Evolutionary conservation across 306 rosid genomes (phyloP).

Genomic region (Vigna unguiculata): DNA sequence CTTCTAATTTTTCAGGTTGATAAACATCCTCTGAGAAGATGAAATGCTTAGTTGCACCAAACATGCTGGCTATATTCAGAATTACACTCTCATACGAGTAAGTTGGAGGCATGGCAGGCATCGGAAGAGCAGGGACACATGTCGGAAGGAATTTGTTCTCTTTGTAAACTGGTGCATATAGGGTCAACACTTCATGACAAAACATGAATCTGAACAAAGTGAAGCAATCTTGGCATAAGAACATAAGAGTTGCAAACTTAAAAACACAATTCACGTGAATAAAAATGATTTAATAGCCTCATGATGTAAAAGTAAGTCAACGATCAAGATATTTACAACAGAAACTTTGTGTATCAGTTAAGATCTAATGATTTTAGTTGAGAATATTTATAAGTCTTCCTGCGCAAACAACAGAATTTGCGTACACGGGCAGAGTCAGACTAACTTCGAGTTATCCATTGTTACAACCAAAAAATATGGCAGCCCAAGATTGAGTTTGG

Average conservation of each 20-base stretch:
- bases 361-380: background rate
- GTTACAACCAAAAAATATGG: background rate
- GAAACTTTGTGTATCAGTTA: background rate
- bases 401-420: background rate
- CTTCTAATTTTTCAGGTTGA: constrained; percentile 48
- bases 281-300: constrained; percentile 12
- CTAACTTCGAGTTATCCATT: background rate
- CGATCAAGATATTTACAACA: background rate
- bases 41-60: constrained; percentile 69
- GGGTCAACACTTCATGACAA: constrained; percentile 68
- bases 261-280: background rate
- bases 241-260: background rate
- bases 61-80: constrained; percentile 62
- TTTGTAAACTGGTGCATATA: constrained; percentile 64
- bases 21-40: constrained; percentile 54
- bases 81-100: constrained; percentile 55
- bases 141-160: constrained; percentile 70
- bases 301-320: constrained; percentile 20
- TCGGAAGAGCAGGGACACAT: constrained; percentile 78
- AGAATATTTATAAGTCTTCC: background rate
- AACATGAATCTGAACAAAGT: constrained; percentile 75
- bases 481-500: background rate
- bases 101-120: constrained; percentile 48
- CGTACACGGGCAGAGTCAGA: background rate
- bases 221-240: constrained; percentile 9